phyloP scores from a whole-genome alignment of 306 rosid species.

The Lathyrus tuberosus region DNA sequence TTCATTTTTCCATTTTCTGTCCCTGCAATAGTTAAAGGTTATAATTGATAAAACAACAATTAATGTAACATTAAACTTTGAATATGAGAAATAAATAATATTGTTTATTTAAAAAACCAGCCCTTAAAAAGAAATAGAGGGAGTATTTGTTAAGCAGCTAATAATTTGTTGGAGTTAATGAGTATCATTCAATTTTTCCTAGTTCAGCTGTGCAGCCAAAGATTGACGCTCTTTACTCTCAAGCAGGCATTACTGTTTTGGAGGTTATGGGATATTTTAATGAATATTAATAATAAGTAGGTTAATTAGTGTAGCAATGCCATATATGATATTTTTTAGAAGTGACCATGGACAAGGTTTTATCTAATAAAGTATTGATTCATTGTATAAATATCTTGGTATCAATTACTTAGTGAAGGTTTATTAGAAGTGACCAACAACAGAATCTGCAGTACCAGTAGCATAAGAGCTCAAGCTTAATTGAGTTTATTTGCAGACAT shows the following conservation, averaged over 20 bases:
- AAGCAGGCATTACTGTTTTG: conserved; percentile 11
- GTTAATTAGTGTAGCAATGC: conserved; percentile 3
- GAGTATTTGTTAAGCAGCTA: not conserved
- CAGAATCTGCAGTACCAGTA: too few species aligned
- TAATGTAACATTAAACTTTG: not conserved
- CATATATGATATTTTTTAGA: too few species aligned
- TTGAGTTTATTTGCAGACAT: too few species aligned
- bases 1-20: conserved; percentile 2
- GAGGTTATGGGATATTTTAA: conserved; percentile 15
- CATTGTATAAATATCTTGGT: too few species aligned
- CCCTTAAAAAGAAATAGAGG: not conserved
- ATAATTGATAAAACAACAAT: not conserved
- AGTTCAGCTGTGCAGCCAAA: conserved; percentile 13
- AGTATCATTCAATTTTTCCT: not conserved
- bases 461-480: too few species aligned
- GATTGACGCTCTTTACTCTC: conserved; percentile 23
- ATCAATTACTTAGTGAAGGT: too few species aligned
- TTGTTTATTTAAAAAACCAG: not conserved
- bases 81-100: not conserved
- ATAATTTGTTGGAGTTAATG: not conserved
- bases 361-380: too few species aligned
- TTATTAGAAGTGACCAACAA: too few species aligned
- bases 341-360: too few species aligned
- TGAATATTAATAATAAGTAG: conserved; percentile 11
- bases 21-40: not conserved